These are phyloP conservation scores for Pyricularia grisea DNA, from an alignment of 2,329 filamentous ascomycete genomes.

Conservation along the genomic window DNA sequence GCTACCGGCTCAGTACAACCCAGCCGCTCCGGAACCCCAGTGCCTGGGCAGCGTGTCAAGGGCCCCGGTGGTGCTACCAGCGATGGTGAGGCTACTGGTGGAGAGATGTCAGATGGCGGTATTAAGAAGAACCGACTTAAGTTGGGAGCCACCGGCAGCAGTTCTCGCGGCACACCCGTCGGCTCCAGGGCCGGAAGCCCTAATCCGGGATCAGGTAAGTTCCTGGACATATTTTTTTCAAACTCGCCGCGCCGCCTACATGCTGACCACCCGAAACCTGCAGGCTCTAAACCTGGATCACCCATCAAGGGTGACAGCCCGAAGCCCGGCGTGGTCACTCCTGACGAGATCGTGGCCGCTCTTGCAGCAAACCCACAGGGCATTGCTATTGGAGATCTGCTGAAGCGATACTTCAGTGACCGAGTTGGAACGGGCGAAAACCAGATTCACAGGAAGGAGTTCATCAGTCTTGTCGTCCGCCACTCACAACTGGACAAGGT, in stretches of 20 bases:
- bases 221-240: background rate
- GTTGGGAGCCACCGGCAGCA: slow-evolving; percentile 41
- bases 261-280: slow-evolving; percentile 14
- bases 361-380: slow-evolving; percentile 40
- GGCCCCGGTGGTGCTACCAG: slow-evolving; percentile 52
- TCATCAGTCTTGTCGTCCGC: slow-evolving; percentile 50
- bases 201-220: slow-evolving; percentile 20
- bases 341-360: slow-evolving; percentile 46
- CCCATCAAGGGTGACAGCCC: slow-evolving; percentile 8
- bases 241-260: background rate
- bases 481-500: slow-evolving; percentile 41
- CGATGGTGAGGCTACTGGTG: slow-evolving; percentile 63
- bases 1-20: slow-evolving; percentile 33
- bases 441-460: slow-evolving; percentile 42
- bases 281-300: slow-evolving; percentile 13
- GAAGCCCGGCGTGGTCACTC: slow-evolving; percentile 14
- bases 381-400: slow-evolving; percentile 43
- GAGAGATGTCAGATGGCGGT: slow-evolving; percentile 53
- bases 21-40: slow-evolving; percentile 47
- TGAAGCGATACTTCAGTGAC: slow-evolving; percentile 38
- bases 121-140: slow-evolving; percentile 32
- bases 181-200: slow-evolving; percentile 56
- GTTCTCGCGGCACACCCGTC: slow-evolving; percentile 40
- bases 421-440: slow-evolving; percentile 43
- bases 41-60: slow-evolving; percentile 28